Evolutionary conservation across 2,329 filamentous ascomycete genomes (phyloP).

Genomic region (Aspergillus texensis): DNA sequence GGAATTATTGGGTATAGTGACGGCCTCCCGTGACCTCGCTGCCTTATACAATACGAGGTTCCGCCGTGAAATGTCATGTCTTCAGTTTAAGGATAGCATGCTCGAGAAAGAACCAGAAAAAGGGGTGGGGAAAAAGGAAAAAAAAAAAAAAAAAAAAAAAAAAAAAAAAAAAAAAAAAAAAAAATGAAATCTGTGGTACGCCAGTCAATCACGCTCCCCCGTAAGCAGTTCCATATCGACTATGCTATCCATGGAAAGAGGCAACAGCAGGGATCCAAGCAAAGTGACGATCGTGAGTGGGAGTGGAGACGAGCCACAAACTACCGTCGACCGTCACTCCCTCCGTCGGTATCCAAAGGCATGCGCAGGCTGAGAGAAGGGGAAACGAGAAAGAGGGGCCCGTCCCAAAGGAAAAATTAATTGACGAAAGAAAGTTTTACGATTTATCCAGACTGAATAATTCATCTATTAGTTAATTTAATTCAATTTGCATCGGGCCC

Average conservation of each 20-base stretch:
- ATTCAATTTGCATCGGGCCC: not conserved
- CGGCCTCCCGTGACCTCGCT: too few relatives aligned
- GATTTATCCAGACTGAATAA: not conserved
- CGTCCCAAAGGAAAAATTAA: slow-evolving; percentile 1
- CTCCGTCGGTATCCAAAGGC: slow-evolving; percentile 17
- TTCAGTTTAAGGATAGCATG: too few relatives aligned
- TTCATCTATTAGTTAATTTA: slow-evolving; percentile 8
- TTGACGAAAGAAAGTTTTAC: not conserved
- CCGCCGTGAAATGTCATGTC: too few relatives aligned
- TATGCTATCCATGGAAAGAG: slow-evolving; percentile 22
- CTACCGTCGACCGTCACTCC: slow-evolving; percentile 24
- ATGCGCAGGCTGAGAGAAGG: slow-evolving; percentile 15
- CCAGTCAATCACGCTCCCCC: slow-evolving; percentile 8
- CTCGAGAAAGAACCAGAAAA: too few relatives aligned
- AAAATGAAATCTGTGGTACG: slow-evolving; percentile 1
- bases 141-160: slow-evolving; percentile 3
- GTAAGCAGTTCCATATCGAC: slow-evolving; percentile 23
- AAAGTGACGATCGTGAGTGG: slow-evolving; percentile 28
- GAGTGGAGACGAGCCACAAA: slow-evolving; percentile 27
- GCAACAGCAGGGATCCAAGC: slow-evolving; percentile 20
- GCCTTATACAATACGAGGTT: too few relatives aligned
- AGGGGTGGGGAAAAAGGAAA: too few relatives aligned
- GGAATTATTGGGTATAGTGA: too few relatives aligned
- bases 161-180: slow-evolving; percentile 5
- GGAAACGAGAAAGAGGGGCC: slow-evolving; percentile 15